phyloP scores from a whole-genome alignment of 208 protist species.

The Leptomonas seymouri region DNA sequence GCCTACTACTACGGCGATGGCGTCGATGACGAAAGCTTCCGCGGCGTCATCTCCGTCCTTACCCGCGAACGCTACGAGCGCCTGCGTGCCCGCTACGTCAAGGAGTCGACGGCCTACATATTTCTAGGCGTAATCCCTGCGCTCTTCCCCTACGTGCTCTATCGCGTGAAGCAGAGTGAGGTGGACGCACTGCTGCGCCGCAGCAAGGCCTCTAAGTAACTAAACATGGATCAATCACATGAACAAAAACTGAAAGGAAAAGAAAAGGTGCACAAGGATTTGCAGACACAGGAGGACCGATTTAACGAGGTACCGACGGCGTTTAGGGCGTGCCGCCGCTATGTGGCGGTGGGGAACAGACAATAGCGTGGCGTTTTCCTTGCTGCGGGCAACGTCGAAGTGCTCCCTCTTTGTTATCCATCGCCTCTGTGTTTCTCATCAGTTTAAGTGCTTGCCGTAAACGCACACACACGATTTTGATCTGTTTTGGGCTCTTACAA shows the following conservation, averaged over 20 bases:
- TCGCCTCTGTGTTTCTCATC: not conserved
- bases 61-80: conserved; percentile 86
- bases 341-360: not conserved
- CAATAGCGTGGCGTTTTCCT: not conserved
- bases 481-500: conserved; percentile 22
- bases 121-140: conserved; percentile 80
- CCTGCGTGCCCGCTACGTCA: conserved; percentile 73
- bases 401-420: too few species aligned
- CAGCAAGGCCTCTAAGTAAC: conserved; percentile 56
- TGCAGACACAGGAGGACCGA: not conserved
- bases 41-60: conserved; percentile 80
- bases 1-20: conserved; percentile 76
- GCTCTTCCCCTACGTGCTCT: conserved; percentile 80
- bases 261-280: not conserved
- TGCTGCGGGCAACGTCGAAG: too few species aligned
- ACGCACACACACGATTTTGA: not conserved
- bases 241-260: not conserved
- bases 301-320: too few species aligned
- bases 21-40: conserved; percentile 83
- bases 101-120: conserved; percentile 75
- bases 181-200: conserved; percentile 72
- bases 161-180: conserved; percentile 76
- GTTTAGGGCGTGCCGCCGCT: too few species aligned
- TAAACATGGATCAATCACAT: not conserved
- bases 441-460: not conserved